Conservation (phyloP, 345 rosid species). For the Mercurialis annua region DNA sequence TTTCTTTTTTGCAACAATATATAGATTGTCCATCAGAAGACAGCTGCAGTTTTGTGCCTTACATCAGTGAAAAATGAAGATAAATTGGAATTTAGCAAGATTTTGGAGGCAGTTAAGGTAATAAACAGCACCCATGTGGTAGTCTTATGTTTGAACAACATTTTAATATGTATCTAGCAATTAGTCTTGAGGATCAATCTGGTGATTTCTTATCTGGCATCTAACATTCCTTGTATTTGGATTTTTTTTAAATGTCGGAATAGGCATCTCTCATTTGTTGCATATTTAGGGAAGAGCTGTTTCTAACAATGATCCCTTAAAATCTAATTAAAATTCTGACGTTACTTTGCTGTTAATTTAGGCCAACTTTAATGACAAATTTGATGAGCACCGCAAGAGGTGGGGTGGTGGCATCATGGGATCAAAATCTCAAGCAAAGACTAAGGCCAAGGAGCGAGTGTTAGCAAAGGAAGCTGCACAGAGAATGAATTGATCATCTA, state of each 20-base stretch:
- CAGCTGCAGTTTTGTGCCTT: constrained; percentile 68
- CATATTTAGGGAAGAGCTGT: too few species aligned
- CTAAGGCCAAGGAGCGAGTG: constrained; percentile 63
- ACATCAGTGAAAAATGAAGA: constrained; percentile 75
- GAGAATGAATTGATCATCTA: constrained; percentile 43
- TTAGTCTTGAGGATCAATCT: too few species aligned
- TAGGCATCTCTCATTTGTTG: too few species aligned
- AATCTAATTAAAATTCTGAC: background rate
- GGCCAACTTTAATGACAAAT: constrained; percentile 78
- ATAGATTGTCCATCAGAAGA: constrained; percentile 74
- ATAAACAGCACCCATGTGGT: too few species aligned
- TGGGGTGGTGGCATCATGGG: constrained; percentile 95
- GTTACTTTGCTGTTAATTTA: constrained; percentile 9
- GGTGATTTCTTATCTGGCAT: too few species aligned
- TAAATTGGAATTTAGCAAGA: constrained; percentile 67
- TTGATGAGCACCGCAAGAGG: constrained; percentile 66
- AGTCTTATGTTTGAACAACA: too few species aligned
- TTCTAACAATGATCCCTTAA: background rate
- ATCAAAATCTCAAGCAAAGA: constrained; percentile 73
- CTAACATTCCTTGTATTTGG: background rate
- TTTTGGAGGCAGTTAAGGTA: constrained; percentile 79
- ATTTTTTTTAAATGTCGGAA: background rate
- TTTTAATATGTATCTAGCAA: too few species aligned
- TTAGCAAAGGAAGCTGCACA: constrained; percentile 78
- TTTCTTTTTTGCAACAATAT: constrained; percentile 4